Evolutionary conservation across 1,139 yeast species (phyloP), one percentile per base, ranked within the genome.

Genomic region (Eremothecium cymbalariae): DNA sequence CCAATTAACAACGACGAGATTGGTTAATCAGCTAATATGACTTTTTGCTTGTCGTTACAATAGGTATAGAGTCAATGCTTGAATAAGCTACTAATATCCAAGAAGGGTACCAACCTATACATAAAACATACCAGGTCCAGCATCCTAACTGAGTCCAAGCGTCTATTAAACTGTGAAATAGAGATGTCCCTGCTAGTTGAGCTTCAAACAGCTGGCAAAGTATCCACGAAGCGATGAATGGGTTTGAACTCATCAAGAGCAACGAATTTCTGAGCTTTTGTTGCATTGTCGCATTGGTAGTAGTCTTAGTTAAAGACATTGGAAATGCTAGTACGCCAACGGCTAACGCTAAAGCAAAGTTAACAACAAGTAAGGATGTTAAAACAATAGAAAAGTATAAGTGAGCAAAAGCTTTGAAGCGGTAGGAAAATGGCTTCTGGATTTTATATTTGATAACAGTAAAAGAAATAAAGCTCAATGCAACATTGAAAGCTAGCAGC

Each of bases 121-220:
- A 65, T 4, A 86, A 58, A 14, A 84, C 72, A 39, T 73, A 70
- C 94, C 95, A 85, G 0, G 95, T 83, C 93, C 95, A 85, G 42
- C 83, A 78, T 43, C 80, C 83, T 37, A 83, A 62, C 24, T 77
- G 74, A 22, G 64, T 55, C 82, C 90, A 83, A 2, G 86, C 74
- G 18, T 71, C 64, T 11, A 77, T 56, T 17, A 84, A 62, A 1
- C 76, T 74, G 19, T 59, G 72, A 59, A 32, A 80, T 41, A 30
- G 55, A 15, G 59, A 53, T 3, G 68, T 55, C 1, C 71, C 60
- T 18, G 35, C 32, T n/a, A 54, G 37, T 29, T 62, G 58, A 36
- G 55, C 35, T 38, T 61, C 52, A 35, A 63, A 51, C 18, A 52
- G 47, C 11, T 44, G 46, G 3, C 68, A 67, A 21, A 62, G 59